Evolutionary conservation across 139 green algal genomes (phyloP), one percentile per base, ranked within the genome.

Genomic region (Chlorella sp.): DNA sequence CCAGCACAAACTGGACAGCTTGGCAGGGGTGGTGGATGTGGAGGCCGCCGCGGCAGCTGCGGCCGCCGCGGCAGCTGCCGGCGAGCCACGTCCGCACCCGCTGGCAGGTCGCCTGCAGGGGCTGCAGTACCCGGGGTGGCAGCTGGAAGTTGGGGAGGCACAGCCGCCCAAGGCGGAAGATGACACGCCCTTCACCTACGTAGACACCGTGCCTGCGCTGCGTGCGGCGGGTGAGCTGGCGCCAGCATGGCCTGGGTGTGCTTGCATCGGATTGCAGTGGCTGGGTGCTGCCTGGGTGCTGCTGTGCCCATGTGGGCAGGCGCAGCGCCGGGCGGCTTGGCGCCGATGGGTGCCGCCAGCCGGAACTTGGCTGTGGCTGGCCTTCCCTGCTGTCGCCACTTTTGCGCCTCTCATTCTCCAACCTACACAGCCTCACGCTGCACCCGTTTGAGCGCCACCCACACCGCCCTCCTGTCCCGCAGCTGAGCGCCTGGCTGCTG

Each of bases 71-170:
- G 68, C 48, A 21, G 48, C 80, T 2, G 87, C 87, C 1, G 87
- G 77, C 78, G 36, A n/a, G n/a, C 68, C 53, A 26, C 68, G 57
- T 24, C 87, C 93, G n/a, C 95, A 98, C 86, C 94, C 97, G 2
- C 91, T 98, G 75, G 48, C 61, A 34, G 64, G 48, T 11, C 64
- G 92, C 91, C 87, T 98, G 60, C 76, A 91, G 18, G 73, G 40
- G 32, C 91, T 98, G 53, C 34, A 69, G 40, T 96, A 96, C 82
- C 69, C 75, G 15, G 36, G 19, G 2, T 90, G 86, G 84, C 94
- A 96, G 87, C 75, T 95, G 82, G 78, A 89, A 22, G 81, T 69
- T 1, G 39, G 42, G 22, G 81, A 85, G 42, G 39, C 93, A 21
- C 77, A 88, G 66, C 88, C 85, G 15, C 81, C 80, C 19, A 32